Evolutionary conservation across 2,329 filamentous ascomycete species (phyloP), one percentile per base, ranked within the genome.

Genomic region (Bipolaris gigantea): DNA sequence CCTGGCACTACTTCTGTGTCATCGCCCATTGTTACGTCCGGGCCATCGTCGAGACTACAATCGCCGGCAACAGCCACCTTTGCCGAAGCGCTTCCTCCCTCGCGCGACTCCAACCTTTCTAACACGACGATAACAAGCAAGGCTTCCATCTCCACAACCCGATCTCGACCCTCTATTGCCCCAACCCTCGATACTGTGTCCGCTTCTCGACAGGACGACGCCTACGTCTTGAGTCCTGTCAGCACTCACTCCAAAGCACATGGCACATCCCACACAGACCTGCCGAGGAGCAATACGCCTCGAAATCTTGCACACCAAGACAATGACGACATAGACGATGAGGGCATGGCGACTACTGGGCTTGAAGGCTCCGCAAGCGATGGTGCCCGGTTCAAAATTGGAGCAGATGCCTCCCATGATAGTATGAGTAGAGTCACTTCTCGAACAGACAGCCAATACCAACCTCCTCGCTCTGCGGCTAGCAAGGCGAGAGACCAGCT

Each of bases 41-140:
- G 67, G 45, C 63, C 73, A 15, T 67, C 71, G 0, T 76, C 75
- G 25, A 64, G 70, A 44, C 55, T 75, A 48, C 73, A 76, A 46
- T 77, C 75, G 23, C 75, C 75, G 10, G 63, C 73, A n/a, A 61
- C 64, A 11, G 48, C 71, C 42, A 66, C 58, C 33, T 75, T 77
- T 48, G 63, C 68, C n/a, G 73, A 76, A 16, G 52, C 61, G 4
- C 64, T 64, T 3, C 70, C 70, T 11, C 65, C 66, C n/a, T 71
- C 70, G n/a, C 69, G 68, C 25, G 70, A 69, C 48, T 73, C 72
- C 38, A 72, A 65, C 51, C 49, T 63, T 4, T 72, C 72, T 2
- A 69, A 35, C 52, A 57, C 65, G 38, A 64, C 67, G 6, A 49
- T 66, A 4, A 67, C 69, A 6, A 65, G 62, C 23, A 73, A 67